Conservation (phyloP, 2,329 filamentous ascomycete species). For the Neurospora crassa region DNA sequence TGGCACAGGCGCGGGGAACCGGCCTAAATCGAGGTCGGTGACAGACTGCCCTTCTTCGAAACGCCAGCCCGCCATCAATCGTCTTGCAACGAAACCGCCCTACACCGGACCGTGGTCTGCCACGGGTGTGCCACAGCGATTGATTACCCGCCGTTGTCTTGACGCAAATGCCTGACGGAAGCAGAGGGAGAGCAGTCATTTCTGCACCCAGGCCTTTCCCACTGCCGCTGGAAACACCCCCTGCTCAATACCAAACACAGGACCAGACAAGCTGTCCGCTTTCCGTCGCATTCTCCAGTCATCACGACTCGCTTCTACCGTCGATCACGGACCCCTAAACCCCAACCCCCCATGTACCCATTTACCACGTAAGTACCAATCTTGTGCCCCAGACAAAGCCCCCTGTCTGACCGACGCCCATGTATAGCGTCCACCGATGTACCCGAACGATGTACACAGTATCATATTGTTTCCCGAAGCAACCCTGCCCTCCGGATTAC, state of each 20-base stretch:
- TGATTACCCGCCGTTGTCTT: neutral
- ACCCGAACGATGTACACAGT: neutral
- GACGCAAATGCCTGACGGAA: slow-evolving; percentile 4
- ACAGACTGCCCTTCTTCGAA: neutral
- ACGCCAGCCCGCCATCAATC: neutral
- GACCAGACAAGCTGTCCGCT: slow-evolving; percentile 17
- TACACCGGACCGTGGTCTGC: slow-evolving; percentile 5
- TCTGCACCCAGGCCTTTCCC: slow-evolving; percentile 3
- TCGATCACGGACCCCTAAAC: slow-evolving; percentile 20
- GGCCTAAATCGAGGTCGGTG: neutral
- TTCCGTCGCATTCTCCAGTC: slow-evolving; percentile 18
- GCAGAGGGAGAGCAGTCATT: slow-evolving; percentile 3
- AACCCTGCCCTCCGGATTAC: slow-evolving; percentile 1
- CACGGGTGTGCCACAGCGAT: neutral
- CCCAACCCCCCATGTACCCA: slow-evolving; percentile 1
- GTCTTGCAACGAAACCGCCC: slow-evolving; percentile 8
- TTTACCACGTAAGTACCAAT: slow-evolving; percentile 3
- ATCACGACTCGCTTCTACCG: slow-evolving; percentile 17
- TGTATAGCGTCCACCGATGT: neutral
- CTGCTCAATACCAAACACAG: slow-evolving; percentile 18
- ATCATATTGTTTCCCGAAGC: slow-evolving; percentile 2
- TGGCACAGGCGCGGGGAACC: neutral
- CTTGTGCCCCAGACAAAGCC: slow-evolving; percentile 4
- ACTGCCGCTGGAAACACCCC: slow-evolving; percentile 7
- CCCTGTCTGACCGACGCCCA: slow-evolving; percentile 3